phyloP scores from a whole-genome alignment of 257 asterid species.

The Vinca minor region DNA sequence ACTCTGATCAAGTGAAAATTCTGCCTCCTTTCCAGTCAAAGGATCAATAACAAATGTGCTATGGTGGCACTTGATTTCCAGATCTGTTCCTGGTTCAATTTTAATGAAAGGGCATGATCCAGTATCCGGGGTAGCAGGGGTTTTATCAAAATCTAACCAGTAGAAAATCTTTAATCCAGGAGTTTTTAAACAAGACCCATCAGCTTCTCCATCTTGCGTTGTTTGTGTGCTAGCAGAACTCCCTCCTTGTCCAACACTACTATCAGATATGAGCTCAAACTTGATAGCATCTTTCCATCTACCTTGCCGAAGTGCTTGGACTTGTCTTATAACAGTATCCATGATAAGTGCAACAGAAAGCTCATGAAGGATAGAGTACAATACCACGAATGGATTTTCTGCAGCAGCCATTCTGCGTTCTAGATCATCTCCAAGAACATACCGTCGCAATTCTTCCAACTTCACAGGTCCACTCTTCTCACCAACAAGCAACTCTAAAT shows the following conservation, averaged over 20 bases:
- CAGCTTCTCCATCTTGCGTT: slow-evolving; percentile 77
- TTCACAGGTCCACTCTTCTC: slow-evolving; percentile 75
- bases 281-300: slow-evolving; percentile 97
- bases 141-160: slow-evolving; percentile 89
- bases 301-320: slow-evolving; percentile 80
- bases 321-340: slow-evolving; percentile 98
- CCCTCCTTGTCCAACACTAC: slow-evolving; percentile 62
- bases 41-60: slow-evolving; percentile 93
- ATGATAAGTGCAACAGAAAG: slow-evolving; percentile 84
- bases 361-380: slow-evolving; percentile 87
- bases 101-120: slow-evolving; percentile 66
- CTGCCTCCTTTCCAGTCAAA: slow-evolving; percentile 71
- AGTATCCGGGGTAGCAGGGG: slow-evolving; percentile 49
- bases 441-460: slow-evolving; percentile 80
- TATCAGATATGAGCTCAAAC: slow-evolving; percentile 93
- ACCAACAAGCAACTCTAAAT: slow-evolving; percentile 93
- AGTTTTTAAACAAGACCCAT: slow-evolving; percentile 62
- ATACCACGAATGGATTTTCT: slow-evolving; percentile 63
- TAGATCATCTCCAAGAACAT: slow-evolving; percentile 95
- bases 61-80: slow-evolving; percentile 83
- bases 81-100: slow-evolving; percentile 86
- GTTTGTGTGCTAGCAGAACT: slow-evolving; percentile 37
- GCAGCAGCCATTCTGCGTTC: slow-evolving; percentile 97
- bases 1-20: slow-evolving; percentile 61
- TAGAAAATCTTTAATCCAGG: slow-evolving; percentile 91